Base-by-base conservation (phyloP, 495 filamentous ascomycete species). In the Annulohypoxylon bovei region DNA sequence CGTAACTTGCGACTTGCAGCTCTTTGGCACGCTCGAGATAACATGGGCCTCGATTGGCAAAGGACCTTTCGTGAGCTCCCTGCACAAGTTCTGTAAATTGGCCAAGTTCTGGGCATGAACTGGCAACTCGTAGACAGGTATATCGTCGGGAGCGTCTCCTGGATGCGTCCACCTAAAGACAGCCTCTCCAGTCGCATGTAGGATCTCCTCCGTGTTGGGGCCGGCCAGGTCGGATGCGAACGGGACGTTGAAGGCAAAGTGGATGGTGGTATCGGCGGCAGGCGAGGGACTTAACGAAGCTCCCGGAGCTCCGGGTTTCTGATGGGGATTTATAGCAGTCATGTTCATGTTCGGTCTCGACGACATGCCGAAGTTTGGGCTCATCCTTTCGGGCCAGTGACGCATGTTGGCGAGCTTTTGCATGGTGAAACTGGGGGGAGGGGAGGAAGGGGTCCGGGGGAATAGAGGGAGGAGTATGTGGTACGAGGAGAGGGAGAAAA, bases 341-440 rank as follows among this genome's bases (percentile, higher is more conserved):
- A 94, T 90, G 73, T 92, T 90, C 82, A 90, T 88, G 74, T 90
- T 89, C 75, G 90, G 78, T 72, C 83, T 88, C 76, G 88, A 83
- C 65, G 89, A 90, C 87, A 93, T 93, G 84, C 88, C 88, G 76
- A 93, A 92, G 76, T 82, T 87, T 63, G 92, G 90, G 70, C 91
- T 92, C 76, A 95, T 95, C 85, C 92, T 89, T 83, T 96, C 93
- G 86, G 91, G 92, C 86, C 93, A 94, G 89, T 96, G 93, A 84
- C 94, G 91, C 75, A 77, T 77, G 82, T 92, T 94, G 81, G 91
- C 89, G 77, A 97, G 90, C 83, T 95, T 96, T 86, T 97, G 94
- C 94, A 97, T 97, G 77, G 63, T 88, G 80, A 76, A 73, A 69
- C 62, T 62, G 47, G 64, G 68, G 52, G 53, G 67, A 69, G 40